Evolutionary conservation across 1,284 basidiomycete genomes (phyloP).

Genomic region (Tremellales sp.): DNA sequence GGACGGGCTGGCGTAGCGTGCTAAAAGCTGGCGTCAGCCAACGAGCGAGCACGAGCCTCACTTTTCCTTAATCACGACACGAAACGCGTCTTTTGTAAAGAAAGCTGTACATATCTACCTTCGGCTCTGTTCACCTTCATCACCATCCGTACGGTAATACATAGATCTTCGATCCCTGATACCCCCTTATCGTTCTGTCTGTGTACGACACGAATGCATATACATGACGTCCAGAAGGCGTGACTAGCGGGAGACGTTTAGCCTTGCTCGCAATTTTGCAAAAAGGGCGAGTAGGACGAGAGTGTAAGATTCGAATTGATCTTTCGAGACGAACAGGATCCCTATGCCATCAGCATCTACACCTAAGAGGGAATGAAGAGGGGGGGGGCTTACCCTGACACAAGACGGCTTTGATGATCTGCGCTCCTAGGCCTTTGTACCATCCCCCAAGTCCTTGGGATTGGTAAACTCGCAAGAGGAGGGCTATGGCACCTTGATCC

Average conservation of each 20-base stretch:
- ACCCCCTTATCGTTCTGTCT: too few relatives aligned
- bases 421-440: conserved; percentile 80
- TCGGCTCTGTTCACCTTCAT: too few relatives aligned
- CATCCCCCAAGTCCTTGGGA: conserved; percentile 79
- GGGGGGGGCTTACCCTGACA: conserved; percentile 49
- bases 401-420: conserved; percentile 59
- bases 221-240: too few relatives aligned
- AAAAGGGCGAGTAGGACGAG: conserved; percentile 54
- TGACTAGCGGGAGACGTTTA: too few relatives aligned
- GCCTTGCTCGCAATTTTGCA: conserved; percentile 7
- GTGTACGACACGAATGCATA: too few relatives aligned
- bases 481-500: conserved; percentile 36
- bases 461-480: conserved; percentile 68
- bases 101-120: too few relatives aligned
- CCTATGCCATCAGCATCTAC: conserved; percentile 21
- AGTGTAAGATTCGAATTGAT: conserved; percentile 48
- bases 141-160: too few relatives aligned
- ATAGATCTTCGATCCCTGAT: too few relatives aligned
- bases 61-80: too few relatives aligned
- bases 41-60: too few relatives aligned
- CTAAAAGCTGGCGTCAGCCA: too few relatives aligned
- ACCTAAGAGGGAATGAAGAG: background rate
- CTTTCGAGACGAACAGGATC: conserved; percentile 50
- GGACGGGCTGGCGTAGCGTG: conserved; percentile 4
- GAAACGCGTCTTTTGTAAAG: too few relatives aligned